Evolutionary conservation across 805 yeast species (phyloP).

Genomic region (Candida golubevii): DNA sequence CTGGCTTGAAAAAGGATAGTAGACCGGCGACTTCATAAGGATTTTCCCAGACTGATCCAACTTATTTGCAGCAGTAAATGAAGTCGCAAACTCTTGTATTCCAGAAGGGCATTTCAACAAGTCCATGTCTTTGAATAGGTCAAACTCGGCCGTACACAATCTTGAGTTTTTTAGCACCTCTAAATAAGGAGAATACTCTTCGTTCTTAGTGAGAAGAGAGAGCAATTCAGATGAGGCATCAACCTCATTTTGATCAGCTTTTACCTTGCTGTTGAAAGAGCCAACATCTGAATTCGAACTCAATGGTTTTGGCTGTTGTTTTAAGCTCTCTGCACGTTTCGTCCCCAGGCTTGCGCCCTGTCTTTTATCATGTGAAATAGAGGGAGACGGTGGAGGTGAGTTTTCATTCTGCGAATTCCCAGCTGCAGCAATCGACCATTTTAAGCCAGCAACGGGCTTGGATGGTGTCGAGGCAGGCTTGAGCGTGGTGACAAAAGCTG

Average conservation of each 20-base stretch:
- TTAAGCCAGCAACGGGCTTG: conserved; percentile 50
- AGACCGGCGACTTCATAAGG: conserved; percentile 18
- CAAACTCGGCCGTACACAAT: conserved; percentile 28
- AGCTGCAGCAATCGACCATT: conserved; percentile 56
- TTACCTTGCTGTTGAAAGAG: background rate
- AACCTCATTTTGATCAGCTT: conserved; percentile 9
- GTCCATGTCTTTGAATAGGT: conserved; percentile 32
- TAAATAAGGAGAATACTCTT: conserved; percentile 17
- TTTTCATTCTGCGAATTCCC: conserved; percentile 17
- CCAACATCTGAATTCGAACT: conserved; percentile 1
- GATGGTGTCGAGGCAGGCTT: conserved; percentile 56
- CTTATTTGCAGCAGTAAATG: conserved; percentile 33
- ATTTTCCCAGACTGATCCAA: conserved; percentile 20
- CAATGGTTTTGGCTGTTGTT: background rate
- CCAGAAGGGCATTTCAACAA: conserved; percentile 39
- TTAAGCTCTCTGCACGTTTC: background rate
- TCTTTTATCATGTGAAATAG: conserved; percentile 1
- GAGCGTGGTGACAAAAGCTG: conserved; percentile 39
- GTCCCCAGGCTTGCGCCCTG: background rate
- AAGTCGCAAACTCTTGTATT: conserved; percentile 38
- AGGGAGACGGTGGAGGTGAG: conserved; percentile 3
- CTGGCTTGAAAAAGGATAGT: conserved; percentile 25
- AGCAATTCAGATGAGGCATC: conserved; percentile 17
- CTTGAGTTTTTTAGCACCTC: conserved; percentile 30
- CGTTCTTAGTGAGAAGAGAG: conserved; percentile 18